These are phyloP conservation scores for Vaccinium myrtillus DNA, from an alignment of 148 eudicot genomes.

Conservation along the genomic window DNA sequence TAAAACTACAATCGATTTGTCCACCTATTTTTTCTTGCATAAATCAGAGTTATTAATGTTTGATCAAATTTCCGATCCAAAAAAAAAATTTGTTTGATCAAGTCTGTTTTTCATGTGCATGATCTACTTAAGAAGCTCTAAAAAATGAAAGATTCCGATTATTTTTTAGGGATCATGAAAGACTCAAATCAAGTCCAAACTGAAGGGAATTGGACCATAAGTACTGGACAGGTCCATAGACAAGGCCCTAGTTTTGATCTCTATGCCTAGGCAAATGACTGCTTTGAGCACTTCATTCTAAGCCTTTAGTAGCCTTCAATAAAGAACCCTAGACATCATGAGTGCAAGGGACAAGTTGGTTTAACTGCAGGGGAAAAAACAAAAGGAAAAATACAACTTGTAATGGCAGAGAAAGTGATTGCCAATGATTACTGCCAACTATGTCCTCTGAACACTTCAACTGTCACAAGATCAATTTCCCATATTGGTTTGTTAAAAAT, in stretches of 20 bases:
- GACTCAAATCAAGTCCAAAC: background rate
- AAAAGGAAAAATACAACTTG: background rate
- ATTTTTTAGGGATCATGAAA: background rate
- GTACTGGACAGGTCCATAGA: background rate
- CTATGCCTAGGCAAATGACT: background rate
- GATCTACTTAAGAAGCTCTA: background rate
- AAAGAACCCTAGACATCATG: background rate
- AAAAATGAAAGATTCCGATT: background rate
- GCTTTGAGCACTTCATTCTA: background rate
- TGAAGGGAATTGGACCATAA: background rate
- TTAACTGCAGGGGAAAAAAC: background rate
- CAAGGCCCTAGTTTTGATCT: background rate
- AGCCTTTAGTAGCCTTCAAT: background rate
- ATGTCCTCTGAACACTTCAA: background rate
- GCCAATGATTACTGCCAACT: constrained; percentile 4
- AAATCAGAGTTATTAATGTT: background rate
- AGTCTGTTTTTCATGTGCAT: background rate
- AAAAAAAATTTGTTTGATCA: background rate
- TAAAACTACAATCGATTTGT: background rate
- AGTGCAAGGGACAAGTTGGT: constrained; percentile 1
- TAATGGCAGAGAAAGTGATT: background rate
- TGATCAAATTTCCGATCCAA: background rate
- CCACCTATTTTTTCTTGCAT: background rate
- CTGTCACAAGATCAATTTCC: background rate
- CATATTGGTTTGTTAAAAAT: background rate